Percentiles rank a stretch among this genome's conserved stretches.
Evolutionary conservation across 106 monocot genomes (phyloP).

Genomic region (Allium sativum): DNA sequence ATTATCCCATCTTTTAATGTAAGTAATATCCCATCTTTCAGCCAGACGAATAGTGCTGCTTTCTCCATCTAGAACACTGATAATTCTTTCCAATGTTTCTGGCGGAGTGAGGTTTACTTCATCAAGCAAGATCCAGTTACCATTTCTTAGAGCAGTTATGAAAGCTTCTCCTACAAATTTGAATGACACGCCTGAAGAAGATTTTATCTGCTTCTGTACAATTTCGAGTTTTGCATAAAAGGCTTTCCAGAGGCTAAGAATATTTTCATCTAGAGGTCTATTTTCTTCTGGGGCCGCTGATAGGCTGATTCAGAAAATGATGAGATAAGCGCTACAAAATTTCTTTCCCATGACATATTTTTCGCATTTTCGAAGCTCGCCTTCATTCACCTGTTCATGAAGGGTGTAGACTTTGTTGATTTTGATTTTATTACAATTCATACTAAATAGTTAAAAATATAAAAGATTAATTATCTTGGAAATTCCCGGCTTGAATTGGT

Average conservation of each 20-base stretch:
- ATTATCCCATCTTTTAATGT: constrained; percentile 83
- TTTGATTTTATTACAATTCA: too few relatives aligned
- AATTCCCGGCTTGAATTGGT: neutral
- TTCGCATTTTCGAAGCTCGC: constrained; percentile 42
- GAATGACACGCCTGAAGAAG: constrained; percentile 54
- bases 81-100: constrained; percentile 79
- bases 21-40: constrained; percentile 82
- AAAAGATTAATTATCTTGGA: neutral
- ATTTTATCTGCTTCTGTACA: constrained; percentile 49
- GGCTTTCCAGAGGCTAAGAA: constrained; percentile 44
- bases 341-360: constrained; percentile 45
- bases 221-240: constrained; percentile 43
- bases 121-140: constrained; percentile 95
- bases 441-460: too few relatives aligned
- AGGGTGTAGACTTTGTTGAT: neutral
- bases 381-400: constrained; percentile 43
- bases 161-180: constrained; percentile 95
- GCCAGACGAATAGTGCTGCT: constrained; percentile 65
- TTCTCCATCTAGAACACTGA: constrained; percentile 77
- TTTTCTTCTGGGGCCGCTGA: constrained; percentile 51
- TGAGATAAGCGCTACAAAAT: constrained; percentile 29
- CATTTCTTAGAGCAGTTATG: constrained; percentile 70
- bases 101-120: constrained; percentile 94
- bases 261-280: constrained; percentile 35
- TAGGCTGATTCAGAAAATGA: constrained; percentile 11